These are phyloP conservation scores for Miamiensis avidus DNA, from an alignment of 169 alveolate species.

Conservation along the genomic window DNA sequence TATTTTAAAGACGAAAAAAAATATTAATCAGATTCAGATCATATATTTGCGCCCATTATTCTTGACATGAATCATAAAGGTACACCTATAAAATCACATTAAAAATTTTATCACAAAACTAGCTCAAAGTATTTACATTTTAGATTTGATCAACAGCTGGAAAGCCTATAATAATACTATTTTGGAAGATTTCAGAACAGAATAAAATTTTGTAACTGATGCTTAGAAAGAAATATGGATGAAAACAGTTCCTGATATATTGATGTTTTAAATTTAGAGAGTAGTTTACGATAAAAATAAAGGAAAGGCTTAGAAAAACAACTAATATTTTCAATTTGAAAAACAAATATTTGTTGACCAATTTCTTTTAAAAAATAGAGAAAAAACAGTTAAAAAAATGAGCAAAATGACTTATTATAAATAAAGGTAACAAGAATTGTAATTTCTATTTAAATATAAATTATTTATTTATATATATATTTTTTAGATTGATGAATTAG, in stretches of 20 bases:
- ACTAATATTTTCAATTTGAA: slow-evolving; percentile 12
- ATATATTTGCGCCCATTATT: neutral
- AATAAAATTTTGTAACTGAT: neutral
- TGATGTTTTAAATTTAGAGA: slow-evolving; percentile 28
- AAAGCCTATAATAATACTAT: slow-evolving; percentile 11
- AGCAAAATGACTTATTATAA: neutral
- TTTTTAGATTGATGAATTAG: no score
- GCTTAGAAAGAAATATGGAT: slow-evolving; percentile 18
- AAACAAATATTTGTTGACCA: slow-evolving; percentile 18
- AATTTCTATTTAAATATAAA: no score
- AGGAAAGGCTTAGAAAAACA: slow-evolving; percentile 10
- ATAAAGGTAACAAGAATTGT: neutral
- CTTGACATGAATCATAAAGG: neutral
- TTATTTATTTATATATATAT: no score
- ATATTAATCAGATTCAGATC: neutral
- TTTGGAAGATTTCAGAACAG: slow-evolving; percentile 12
- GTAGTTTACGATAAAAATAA: slow-evolving; percentile 18
- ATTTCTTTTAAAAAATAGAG: slow-evolving; percentile 25
- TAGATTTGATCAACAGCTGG: slow-evolving; percentile 22
- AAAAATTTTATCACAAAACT: neutral
- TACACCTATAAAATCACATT: neutral
- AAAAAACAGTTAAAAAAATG: no score
- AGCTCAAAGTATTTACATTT: neutral
- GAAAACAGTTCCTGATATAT: slow-evolving; percentile 5
- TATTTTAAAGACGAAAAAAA: neutral